Base-by-base conservation (phyloP, 2,329 filamentous ascomycete genomes). In the Niveomyces coronatus region DNA sequence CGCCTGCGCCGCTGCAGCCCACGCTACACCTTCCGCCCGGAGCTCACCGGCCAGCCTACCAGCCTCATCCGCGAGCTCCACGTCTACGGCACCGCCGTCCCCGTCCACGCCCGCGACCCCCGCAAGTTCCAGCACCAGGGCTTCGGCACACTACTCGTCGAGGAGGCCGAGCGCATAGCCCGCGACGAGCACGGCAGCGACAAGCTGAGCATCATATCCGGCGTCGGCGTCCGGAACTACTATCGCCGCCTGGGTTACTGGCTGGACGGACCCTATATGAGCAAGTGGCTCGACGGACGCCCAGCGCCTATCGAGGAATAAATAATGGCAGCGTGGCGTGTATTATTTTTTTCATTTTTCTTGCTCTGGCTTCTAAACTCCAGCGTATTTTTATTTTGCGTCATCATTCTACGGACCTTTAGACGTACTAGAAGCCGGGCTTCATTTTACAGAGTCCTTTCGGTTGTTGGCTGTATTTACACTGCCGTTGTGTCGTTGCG, bases 101-200 rank as follows among this genome's bases (percentile, higher is more conserved):
- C 91, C 1, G 85, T 98, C 31, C 91, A 98, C 60, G 89, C 87
- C 8, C 75, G 93, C 40, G 91, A 98, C 51, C 87, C 89, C 15
- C 81, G 84, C 60, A 96, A 96, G 62, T 96, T 96, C 62, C 91
- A 98, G 65, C 91, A 98, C 63, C 91, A 95, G 57, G 91, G 91
- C 0, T 98, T 94, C 49, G 91, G 91, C 33, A 98, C 91, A 2
- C 60, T 98, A 44, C 56, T 98, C 47, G 98, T 98, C 93, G 89
- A 96, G 55, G 89, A 96, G 63, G 93, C 91, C 0, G 91, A 96
- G 64, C 74, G 88, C 36, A 98, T 98, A 47, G 89, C 93, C 1
- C 74, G 85, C 39, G 83, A 95, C 47, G 91, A 98, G 63, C 91
- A 98, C 54, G 84, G 87, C 5, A 95, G 88, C 50, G 72, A 73